Conservation (phyloP, 345 rosid species). For the Erucastrum elatum region DNA sequence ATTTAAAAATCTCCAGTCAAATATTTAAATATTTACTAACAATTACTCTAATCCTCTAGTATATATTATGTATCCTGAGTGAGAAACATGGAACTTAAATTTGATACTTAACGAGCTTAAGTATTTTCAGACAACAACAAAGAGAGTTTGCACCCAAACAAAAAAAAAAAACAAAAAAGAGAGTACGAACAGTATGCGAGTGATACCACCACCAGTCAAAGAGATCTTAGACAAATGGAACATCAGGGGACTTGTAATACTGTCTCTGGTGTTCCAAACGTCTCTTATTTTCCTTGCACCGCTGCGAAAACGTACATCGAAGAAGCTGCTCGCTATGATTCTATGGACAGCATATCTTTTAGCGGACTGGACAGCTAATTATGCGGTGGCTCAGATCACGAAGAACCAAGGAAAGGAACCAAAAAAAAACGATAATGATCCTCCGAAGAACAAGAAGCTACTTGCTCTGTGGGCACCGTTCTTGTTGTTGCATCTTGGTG, state of each 20-base stretch:
- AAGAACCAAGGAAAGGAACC: slow-evolving; percentile 41
- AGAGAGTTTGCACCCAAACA: too few species aligned
- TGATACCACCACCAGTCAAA: slow-evolving; percentile 38
- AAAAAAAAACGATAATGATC: not conserved
- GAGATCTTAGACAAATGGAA: slow-evolving; percentile 57
- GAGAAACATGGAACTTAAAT: not conserved
- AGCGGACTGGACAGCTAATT: slow-evolving; percentile 64
- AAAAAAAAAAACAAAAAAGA: not conserved
- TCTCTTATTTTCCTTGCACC: slow-evolving; percentile 55
- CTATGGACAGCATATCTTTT: slow-evolving; percentile 64
- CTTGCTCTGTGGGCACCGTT: slow-evolving; percentile 46
- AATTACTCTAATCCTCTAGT: not conserved
- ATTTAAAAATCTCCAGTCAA: not conserved
- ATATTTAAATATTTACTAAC: not conserved
- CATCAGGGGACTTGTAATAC: slow-evolving; percentile 53
- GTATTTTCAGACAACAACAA: not conserved
- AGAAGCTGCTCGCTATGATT: slow-evolving; percentile 29
- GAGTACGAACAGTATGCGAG: slow-evolving; percentile 15
- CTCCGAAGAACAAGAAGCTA: slow-evolving; percentile 29
- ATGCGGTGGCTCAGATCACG: slow-evolving; percentile 57
- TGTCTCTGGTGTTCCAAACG: slow-evolving; percentile 54
- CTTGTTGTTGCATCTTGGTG: slow-evolving; percentile 45
- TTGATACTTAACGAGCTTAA: slow-evolving; percentile 14
- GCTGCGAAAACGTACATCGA: slow-evolving; percentile 47
- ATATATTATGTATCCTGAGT: not conserved